phyloP scores from a whole-genome alignment of 805 yeast species.

The Metschnikowia koreensis region DNA sequence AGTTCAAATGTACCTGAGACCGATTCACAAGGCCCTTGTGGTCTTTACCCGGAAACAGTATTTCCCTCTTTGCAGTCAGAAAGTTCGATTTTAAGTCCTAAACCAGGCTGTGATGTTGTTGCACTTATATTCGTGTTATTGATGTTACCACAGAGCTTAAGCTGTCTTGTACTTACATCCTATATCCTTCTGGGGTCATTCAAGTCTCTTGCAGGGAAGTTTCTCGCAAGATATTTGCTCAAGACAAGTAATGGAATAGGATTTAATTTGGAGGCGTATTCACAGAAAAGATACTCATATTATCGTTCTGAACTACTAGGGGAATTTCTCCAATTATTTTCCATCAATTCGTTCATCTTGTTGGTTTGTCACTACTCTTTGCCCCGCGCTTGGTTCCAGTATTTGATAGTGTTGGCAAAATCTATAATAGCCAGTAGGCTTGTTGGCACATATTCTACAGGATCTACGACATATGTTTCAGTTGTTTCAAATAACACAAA shows the following conservation, averaged over 20 bases:
- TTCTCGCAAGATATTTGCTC: conserved; percentile 21
- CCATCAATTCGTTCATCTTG: conserved; percentile 26
- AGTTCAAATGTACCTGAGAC: conserved; percentile 1
- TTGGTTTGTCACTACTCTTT: conserved; percentile 22
- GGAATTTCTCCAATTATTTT: conserved; percentile 22
- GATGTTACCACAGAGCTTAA: conserved; percentile 27
- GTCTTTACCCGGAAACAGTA: neutral
- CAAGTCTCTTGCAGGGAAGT: conserved; percentile 28
- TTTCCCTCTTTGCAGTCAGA: neutral
- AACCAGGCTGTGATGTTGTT: conserved; percentile 27
- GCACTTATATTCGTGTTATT: conserved; percentile 31
- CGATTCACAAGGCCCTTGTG: conserved; percentile 1
- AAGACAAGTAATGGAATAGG: conserved; percentile 5
- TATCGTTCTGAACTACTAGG: conserved; percentile 19
- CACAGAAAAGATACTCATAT: conserved; percentile 11
- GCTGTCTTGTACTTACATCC: conserved; percentile 23
- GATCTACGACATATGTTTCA: conserved; percentile 24
- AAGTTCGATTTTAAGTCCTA: conserved; percentile 11
- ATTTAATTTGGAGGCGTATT: conserved; percentile 11
- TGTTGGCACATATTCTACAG: conserved; percentile 27
- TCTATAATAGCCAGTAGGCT: conserved; percentile 31
- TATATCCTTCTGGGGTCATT: conserved; percentile 31
- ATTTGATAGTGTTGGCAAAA: conserved; percentile 28
- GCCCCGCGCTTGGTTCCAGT: conserved; percentile 21
- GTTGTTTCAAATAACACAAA: conserved; percentile 16